These are phyloP conservation scores for Pholiota molesta DNA, from an alignment of 768 basidiomycete species.

Conservation along the genomic window DNA sequence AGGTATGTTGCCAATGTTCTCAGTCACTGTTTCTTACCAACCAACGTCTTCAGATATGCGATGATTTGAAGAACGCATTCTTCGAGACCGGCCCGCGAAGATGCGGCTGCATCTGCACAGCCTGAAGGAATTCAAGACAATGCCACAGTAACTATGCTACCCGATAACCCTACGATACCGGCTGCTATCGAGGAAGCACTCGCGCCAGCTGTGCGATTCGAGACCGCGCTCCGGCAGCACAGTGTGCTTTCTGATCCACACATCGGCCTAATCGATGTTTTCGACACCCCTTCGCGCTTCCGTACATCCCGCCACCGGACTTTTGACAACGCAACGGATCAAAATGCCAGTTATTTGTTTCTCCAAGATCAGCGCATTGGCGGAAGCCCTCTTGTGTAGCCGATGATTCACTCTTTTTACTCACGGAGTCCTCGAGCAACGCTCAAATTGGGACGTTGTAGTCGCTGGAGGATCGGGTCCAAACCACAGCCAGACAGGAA, in stretches of 20 bases:
- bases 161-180: no score
- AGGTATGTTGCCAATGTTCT: conserved; percentile 52
- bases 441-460: conserved; percentile 46
- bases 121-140: conserved; percentile 72
- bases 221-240: neutral
- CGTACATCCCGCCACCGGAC: neutral
- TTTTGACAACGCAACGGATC: neutral
- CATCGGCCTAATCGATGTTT: neutral
- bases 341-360: neutral
- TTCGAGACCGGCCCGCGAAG: conserved; percentile 76
- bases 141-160: no score
- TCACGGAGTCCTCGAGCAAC: conserved; percentile 44
- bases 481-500: conserved; percentile 33
- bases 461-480: conserved; percentile 48
- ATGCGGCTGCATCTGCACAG: conserved; percentile 95
- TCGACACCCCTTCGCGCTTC: neutral
- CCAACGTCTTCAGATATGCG: conserved; percentile 76
- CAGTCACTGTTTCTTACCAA: neutral
- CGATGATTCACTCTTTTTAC: conserved; percentile 46
- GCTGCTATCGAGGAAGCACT: no score
- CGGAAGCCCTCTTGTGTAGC: neutral
- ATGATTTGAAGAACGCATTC: conserved; percentile 96
- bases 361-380: neutral
- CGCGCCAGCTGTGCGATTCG: no score
- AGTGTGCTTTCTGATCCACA: neutral